phyloP scores from a whole-genome alignment of 1,284 basidiomycete species.

The Hemileia vastatrix region DNA sequence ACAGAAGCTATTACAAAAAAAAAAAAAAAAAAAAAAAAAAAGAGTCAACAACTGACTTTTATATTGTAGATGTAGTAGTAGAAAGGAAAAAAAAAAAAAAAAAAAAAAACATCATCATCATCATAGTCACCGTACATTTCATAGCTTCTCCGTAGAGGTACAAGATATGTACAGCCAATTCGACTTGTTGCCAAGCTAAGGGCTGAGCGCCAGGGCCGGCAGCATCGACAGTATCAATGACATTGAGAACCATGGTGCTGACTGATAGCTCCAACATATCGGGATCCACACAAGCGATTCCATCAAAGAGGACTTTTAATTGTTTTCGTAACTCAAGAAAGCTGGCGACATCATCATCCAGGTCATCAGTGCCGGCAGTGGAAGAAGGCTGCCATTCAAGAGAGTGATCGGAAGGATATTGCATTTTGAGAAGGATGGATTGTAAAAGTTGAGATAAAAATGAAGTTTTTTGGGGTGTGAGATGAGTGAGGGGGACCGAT shows the following conservation, averaged over 20 bases:
- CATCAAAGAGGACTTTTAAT: conserved; percentile 69
- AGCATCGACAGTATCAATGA: conserved; percentile 57
- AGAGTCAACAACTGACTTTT: not conserved
- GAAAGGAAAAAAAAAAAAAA: not conserved
- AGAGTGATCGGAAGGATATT: conserved; percentile 48
- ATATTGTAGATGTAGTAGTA: not conserved
- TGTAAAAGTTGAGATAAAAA: conserved; percentile 73
- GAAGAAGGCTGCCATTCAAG: conserved; percentile 82
- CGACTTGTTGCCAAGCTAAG: conserved; percentile 85
- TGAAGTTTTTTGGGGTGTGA: conserved; percentile 59
- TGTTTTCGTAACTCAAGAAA: conserved; percentile 85
- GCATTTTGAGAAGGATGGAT: conserved; percentile 66
- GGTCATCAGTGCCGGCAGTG: conserved; percentile 70
- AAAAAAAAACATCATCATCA: not conserved
- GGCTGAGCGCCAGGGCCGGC: conserved; percentile 48
- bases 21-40: too few relatives aligned
- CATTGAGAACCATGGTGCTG: conserved; percentile 60
- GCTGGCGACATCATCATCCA: conserved; percentile 75
- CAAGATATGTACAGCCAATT: conserved; percentile 81
- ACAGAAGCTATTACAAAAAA: conserved; percentile 18
- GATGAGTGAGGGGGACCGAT: conserved; percentile 56
- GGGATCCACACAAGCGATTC: conserved; percentile 68
- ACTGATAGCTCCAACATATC: conserved; percentile 66
- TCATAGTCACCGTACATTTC: conserved; percentile 22
- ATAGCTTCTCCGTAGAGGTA: conserved; percentile 75